Conservation (phyloP, 148 eudicot species). For the Vaccinium myrtillus region DNA sequence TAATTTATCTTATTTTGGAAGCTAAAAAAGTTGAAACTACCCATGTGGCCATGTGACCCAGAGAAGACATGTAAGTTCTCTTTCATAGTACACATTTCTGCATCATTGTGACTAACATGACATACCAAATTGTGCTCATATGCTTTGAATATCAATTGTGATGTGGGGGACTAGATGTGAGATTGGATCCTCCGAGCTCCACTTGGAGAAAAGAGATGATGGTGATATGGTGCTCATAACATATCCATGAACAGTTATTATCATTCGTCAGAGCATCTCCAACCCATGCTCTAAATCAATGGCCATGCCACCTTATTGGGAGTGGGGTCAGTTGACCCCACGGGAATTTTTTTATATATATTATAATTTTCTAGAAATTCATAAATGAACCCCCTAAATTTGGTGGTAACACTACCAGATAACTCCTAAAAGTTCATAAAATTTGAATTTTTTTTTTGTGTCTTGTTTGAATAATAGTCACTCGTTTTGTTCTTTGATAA, state of each 20-base stretch:
- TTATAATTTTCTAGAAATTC: no score
- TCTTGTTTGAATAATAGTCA: no score
- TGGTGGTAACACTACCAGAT: no score
- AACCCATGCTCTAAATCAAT: no score
- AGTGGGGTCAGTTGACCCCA: no score
- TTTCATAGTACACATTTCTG: slow-evolving; percentile 12
- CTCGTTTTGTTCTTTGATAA: no score
- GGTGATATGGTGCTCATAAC: neutral
- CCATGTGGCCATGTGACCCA: slow-evolving; percentile 17
- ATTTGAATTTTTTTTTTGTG: no score
- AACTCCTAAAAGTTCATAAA: no score
- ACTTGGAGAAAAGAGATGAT: neutral
- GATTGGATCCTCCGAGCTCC: neutral
- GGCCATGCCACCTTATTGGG: no score
- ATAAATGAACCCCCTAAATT: no score
- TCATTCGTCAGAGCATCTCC: no score
- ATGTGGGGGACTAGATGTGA: neutral
- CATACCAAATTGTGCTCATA: neutral
- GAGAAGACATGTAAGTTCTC: neutral
- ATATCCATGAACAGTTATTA: neutral
- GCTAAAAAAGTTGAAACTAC: slow-evolving; percentile 4
- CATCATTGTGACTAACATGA: slow-evolving; percentile 13
- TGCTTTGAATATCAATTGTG: neutral
- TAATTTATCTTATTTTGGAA: slow-evolving; percentile 3
- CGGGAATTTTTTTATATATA: no score